These are phyloP conservation scores for Coemansia sp. DNA, from an alignment of 192 early-diverging fungal genomes.

Conservation along the genomic window DNA sequence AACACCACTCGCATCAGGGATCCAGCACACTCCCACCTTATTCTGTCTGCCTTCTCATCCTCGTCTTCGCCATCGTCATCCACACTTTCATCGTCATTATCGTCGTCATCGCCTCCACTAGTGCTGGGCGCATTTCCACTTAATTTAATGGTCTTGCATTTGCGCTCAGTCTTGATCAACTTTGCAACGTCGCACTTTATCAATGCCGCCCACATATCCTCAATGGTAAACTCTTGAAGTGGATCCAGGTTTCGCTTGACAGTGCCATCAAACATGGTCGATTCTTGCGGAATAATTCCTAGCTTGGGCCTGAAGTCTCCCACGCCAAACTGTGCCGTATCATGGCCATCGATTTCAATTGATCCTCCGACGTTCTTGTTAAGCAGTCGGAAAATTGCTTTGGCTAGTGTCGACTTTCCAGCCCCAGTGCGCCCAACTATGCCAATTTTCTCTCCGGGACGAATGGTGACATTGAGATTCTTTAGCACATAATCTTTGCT, in stretches of 20 bases:
- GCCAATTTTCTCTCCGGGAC: constrained; percentile 63
- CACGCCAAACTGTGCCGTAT: constrained; percentile 65
- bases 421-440: constrained; percentile 82
- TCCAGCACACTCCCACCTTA: not conserved
- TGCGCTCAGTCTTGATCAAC: not conserved
- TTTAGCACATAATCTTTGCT: constrained; percentile 59
- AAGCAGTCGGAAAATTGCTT: constrained; percentile 68
- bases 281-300: constrained; percentile 70
- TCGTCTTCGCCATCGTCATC: constrained; percentile 53
- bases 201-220: constrained; percentile 66
- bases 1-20: not conserved
- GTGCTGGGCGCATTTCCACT: not conserved
- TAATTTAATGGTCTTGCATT: not conserved
- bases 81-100: constrained; percentile 48
- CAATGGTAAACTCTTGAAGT: constrained; percentile 53
- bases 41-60: constrained; percentile 42
- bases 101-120: not conserved
- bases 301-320: constrained; percentile 47
- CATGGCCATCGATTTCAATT: constrained; percentile 73
- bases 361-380: constrained; percentile 52
- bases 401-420: constrained; percentile 66
- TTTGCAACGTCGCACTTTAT: constrained; percentile 15
- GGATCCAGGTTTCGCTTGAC: constrained; percentile 70
- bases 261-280: constrained; percentile 65
- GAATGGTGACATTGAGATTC: constrained; percentile 60